Base-by-base conservation (phyloP, 805 yeast genomes). In the Maudiozyma barnettii region DNA sequence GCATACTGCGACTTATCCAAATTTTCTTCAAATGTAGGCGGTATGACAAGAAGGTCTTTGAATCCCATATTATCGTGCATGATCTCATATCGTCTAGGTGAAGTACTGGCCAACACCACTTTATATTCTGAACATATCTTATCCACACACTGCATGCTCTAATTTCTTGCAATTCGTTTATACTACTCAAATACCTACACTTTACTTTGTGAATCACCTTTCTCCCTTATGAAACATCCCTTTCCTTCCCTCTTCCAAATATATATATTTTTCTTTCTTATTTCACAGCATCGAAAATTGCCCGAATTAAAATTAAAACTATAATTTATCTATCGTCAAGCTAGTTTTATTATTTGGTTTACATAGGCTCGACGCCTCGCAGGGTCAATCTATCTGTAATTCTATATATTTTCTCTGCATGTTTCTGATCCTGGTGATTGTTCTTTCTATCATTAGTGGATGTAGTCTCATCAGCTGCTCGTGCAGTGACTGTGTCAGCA, bases 81-180 rank as follows among this genome's bases (percentile, higher is more conserved):
- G n/a, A 93, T 82, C 47, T 85, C 86, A 46, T 69, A 65, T 48
- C 99, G 69, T 50, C 96, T 72, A 2, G 95, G 91, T 0, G 97
- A 90, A 1, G 84, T 75, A 2, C 96, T 87, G 0, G 95, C 96
- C 6, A 91, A 71, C 5, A 87, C 68, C 22, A 90, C 67, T 4
- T 63, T 57, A 35, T 49, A 56, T 19, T 48, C 8, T 1, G 36
- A 19, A 26, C 41, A 33, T 19, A 45, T 45, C n/a, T 26, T 26
- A 6, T 40, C 41, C 14, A 45, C 29, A n/a, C 33, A 23, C 10
- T 22, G n/a, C 21, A 21, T 37, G 19, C 19, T 33, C 8, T 2
- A 5, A 33, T 18, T 33, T 16, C 8, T 33, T 33, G 9, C 16
- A n/a, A 12, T 16, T 6, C n/a, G 2, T 33, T 33, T 2, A 8